phyloP scores from a whole-genome alignment of 176 grass and related monocot species.

The Aegilops longissima region DNA sequence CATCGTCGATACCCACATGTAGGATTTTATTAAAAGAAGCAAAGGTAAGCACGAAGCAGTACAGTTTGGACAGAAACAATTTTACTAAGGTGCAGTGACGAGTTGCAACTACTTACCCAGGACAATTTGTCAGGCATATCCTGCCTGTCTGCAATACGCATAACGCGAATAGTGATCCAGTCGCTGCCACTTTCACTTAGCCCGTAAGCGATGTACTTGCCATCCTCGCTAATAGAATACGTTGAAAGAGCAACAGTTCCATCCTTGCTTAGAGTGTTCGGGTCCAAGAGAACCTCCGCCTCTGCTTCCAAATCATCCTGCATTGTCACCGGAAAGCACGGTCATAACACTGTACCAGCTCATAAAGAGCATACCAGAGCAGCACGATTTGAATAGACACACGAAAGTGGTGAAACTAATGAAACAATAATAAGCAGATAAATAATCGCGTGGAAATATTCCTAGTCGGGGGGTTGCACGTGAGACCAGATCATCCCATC shows the following conservation, averaged over 20 bases:
- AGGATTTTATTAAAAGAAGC: slow-evolving; percentile 14
- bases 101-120: slow-evolving; percentile 57
- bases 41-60: slow-evolving; percentile 18
- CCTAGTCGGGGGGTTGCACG: background rate
- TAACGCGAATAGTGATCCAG: slow-evolving; percentile 81
- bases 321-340: background rate
- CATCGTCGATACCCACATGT: background rate
- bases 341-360: background rate
- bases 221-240: slow-evolving; percentile 75
- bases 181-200: slow-evolving; percentile 88
- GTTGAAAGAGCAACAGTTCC: slow-evolving; percentile 75
- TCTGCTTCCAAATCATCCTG: slow-evolving; percentile 73
- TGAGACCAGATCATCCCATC: background rate
- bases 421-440: background rate
- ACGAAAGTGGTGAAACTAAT: background rate
- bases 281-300: slow-evolving; percentile 74
- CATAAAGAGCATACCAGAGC: background rate
- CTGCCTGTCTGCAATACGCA: slow-evolving; percentile 63
- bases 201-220: slow-evolving; percentile 84
- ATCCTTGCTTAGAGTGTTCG: slow-evolving; percentile 83
- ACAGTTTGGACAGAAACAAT: background rate
- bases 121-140: slow-evolving; percentile 64
- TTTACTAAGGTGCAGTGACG: background rate
- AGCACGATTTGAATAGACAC: background rate
- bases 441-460: background rate